Base-by-base conservation (phyloP, 1,139 yeast genomes). In the Protomyces arabidopsidicola region DNA sequence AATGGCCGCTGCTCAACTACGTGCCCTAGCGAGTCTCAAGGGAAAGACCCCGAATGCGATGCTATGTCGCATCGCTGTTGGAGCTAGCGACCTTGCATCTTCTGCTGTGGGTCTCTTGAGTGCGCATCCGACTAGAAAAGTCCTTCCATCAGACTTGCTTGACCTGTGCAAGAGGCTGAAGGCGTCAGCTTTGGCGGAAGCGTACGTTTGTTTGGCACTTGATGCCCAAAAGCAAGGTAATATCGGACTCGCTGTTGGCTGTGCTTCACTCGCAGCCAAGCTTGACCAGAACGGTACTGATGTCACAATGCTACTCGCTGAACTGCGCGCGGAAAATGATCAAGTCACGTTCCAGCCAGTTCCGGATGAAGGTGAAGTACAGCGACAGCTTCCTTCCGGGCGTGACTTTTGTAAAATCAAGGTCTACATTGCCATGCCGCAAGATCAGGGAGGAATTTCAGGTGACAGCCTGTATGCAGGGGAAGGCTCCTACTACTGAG, bases 321-420 rank as follows among this genome's bases (percentile, higher is more conserved):
- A 39, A 24, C 18, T 31, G 56, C 51, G n/a, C 10, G 52, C 51
- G 45, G 56, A 58, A 31, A 58, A 58, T 52, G 52, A 39, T n/a
- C 62, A 58, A 16, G 62, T 58, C 18, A 52, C 55, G n/a, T 58
- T 58, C 22, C 62, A 58, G 22, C 42, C 52, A n/a, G 42, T 58
- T 5, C 45, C 52, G 9, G n/a, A 14, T 6, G 45, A 9, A 10
- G 56, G 27, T 10, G 56, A 58, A 12, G 62, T 58, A 10, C 62
- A 58, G n/a, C 22, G 56, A 2, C 53, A 42, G 24, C 53, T 58
- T 42, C 62, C 62, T 14, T 58, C 62, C 10, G 62, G 62, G 10
- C 51, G 62, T 2, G 62, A 58, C 6, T 58, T 58, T 12, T 55
- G 34, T 51, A 58, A 42, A 52, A 8, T 42, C 24, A 39, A 35